Evolutionary conservation across 805 yeast genomes (phyloP), one percentile per base, ranked within the genome.

Genomic region (Zygoascus biomembranicola): DNA sequence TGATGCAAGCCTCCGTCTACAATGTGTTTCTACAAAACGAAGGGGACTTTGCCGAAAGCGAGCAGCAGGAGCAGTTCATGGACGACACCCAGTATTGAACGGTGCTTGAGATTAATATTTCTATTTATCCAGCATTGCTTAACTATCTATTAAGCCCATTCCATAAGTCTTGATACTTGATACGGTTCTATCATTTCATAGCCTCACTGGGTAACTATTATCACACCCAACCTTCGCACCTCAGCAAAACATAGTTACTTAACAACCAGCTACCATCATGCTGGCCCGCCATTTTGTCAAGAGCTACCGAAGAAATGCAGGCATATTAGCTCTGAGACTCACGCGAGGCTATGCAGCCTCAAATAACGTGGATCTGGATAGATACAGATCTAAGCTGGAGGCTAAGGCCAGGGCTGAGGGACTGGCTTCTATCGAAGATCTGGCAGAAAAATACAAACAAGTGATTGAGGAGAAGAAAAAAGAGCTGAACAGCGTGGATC

Each of bases 1-100:
- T 82, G 44, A 76, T 85, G 66, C 81, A 83, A 58, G 84, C 86
- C 4, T 84, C 89, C 2, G 87, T 85, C 3, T 85, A 85, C 63
- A 78, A 84, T 16, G 69, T 84, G 50, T 77, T 81, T 53, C 63
- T 81, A 42, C 83, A 81, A 59, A 75, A 76, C 57, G 79, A 73
- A 56, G 62, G 61, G n/a, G 62, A 54, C 18, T 45, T 53, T 11
- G 64, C 57, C 23, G 62, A 54, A 2, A 58, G 54, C 16, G 62
- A 64, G 13, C 48, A 16, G 9, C 19, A 52, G 28, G 52, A 56
- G 10, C 52, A 57, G n/a, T 28, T n/a, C 39, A 32, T n/a, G 20
- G 44, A 48, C 23, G 51, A 37, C 28, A 45, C 52, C 5, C 47
- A 51, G 32, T 44, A 44, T 23, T 44, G 18, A 16, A 44, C 39